phyloP scores from a whole-genome alignment of 495 filamentous ascomycete species.

The Xylaria nigripes region DNA sequence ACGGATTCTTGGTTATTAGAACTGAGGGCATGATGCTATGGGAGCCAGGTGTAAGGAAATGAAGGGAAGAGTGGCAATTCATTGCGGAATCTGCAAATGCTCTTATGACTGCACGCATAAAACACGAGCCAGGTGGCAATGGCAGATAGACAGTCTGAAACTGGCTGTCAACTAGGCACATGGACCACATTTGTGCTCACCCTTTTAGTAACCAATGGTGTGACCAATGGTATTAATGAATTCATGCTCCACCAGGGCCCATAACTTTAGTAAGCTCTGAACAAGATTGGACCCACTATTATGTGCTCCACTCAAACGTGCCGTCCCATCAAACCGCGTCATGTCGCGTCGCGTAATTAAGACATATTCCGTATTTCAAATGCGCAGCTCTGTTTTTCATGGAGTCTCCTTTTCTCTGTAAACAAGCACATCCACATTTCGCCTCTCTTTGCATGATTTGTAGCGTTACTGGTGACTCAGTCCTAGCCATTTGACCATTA shows the following conservation, averaged over 20 bases:
- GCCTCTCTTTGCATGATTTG: not conserved
- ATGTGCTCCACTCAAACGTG: not conserved
- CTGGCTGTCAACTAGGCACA: not conserved
- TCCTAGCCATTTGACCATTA: too few relatives aligned
- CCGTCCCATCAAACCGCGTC: not conserved
- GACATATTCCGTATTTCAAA: not conserved
- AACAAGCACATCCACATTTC: not conserved
- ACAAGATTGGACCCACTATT: not conserved
- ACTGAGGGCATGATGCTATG: not conserved
- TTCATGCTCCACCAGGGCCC: too few relatives aligned
- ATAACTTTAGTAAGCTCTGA: not conserved
- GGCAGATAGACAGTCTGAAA: not conserved
- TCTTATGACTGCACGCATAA: not conserved
- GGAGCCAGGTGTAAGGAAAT: not conserved
- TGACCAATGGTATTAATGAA: too few relatives aligned
- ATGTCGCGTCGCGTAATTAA: conserved; percentile 1
- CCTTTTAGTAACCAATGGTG: too few relatives aligned
- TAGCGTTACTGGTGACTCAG: not conserved
- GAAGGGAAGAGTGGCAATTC: not conserved
- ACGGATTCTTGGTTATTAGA: not conserved
- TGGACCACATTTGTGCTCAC: too few relatives aligned
- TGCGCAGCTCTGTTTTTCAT: not conserved
- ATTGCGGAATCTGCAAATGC: not conserved
- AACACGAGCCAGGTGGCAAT: not conserved
- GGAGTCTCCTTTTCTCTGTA: not conserved